Base-by-base conservation (phyloP, 2,329 filamentous ascomycete genomes). In the Monilinia vaccinii-corymbosi region DNA sequence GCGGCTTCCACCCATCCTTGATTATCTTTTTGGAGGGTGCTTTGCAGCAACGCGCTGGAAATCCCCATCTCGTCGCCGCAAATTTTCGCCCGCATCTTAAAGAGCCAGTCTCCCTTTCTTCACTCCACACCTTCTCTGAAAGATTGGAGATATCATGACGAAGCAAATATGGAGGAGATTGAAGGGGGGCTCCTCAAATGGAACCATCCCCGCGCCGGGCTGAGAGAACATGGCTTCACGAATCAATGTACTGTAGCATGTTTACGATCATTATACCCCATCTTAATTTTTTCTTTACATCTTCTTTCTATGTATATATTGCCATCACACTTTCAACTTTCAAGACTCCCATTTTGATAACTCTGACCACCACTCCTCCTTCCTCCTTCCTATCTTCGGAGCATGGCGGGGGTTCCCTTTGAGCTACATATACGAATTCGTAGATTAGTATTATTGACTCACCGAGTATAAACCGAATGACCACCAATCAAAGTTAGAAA, bases 21-120 rank as follows among this genome's bases (percentile, higher is more conserved):
- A 59, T 36, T 52, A 60, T 23, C 21, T 62, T 4, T 36, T 67
- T n/a, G 62, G 60, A 6, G 62, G 60, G 14, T 60, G 60, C 44
- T 32, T 65, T 21, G 31, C 57, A 28, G 65, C 64, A 60, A 62
- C 60, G 56, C 16, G 2, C 23, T 42, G 18, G 23, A 48, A 40
- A 2, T 40, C 31, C 18, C 8, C 16, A 49, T 48, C 32, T 40
- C 44, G 5, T 42, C 45, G 46, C 40, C 38, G 48, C 28, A 53
- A 53, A 52, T 59, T 28, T 51, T 58, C 28, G 10, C 38, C 28
- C 14, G 14, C 14, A 46, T 31, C 48, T 16, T 52, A 49, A 18
- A 45, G 6, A 23, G 8, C 48, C 4, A 18, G 18, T 55, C 51
- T 6, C 16, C 10, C 9, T 4, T n/a, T 45, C 14, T 18, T 40